A percentile compares a stretch with the other conserved stretches of the same genome.
These are phyloP conservation scores for Begonia peltatifolia DNA, from an alignment of 306 rosid species.

Conservation along the genomic window DNA sequence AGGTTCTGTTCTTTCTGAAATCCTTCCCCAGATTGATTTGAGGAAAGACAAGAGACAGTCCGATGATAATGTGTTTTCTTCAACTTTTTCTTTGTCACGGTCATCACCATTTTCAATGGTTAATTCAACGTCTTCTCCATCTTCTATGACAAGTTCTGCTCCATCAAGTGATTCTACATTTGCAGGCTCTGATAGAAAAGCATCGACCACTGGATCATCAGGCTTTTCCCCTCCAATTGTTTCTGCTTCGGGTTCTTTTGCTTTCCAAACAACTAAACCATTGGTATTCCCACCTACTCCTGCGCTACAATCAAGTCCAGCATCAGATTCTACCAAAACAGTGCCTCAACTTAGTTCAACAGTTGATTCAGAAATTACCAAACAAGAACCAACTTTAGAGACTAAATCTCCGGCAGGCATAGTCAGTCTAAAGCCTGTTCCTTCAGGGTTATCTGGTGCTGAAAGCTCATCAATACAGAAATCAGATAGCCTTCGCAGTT, in stretches of 20 bases:
- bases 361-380: slow-evolving; percentile 21
- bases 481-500: slow-evolving; percentile 14
- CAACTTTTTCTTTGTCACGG: slow-evolving; percentile 21
- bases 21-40: slow-evolving; percentile 11
- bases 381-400: slow-evolving; percentile 14
- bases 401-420: slow-evolving; percentile 18
- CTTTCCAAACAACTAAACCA: slow-evolving; percentile 21
- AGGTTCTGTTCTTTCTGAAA: slow-evolving; percentile 11
- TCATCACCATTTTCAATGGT: slow-evolving; percentile 11
- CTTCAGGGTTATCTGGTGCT: slow-evolving; percentile 16
- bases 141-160: slow-evolving; percentile 19
- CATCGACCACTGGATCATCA: slow-evolving; percentile 21
- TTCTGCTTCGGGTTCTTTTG: slow-evolving; percentile 9
- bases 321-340: slow-evolving; percentile 19
- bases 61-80: slow-evolving; percentile 15
- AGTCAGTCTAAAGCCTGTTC: slow-evolving; percentile 23
- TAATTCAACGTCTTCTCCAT: slow-evolving; percentile 15
- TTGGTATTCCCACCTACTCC: slow-evolving; percentile 3
- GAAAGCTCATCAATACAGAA: slow-evolving; percentile 12
- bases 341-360: slow-evolving; percentile 24
- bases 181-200: slow-evolving; percentile 16
- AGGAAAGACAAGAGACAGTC: slow-evolving; percentile 20
- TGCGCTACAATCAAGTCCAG: slow-evolving; percentile 16
- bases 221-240: slow-evolving; percentile 15
- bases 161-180: slow-evolving; percentile 19